Percentiles rank a stretch among this genome's conserved stretches.
Evolutionary conservation across 129 eudicot genomes (phyloP).

Genomic region (Centaurea solstitialis): DNA sequence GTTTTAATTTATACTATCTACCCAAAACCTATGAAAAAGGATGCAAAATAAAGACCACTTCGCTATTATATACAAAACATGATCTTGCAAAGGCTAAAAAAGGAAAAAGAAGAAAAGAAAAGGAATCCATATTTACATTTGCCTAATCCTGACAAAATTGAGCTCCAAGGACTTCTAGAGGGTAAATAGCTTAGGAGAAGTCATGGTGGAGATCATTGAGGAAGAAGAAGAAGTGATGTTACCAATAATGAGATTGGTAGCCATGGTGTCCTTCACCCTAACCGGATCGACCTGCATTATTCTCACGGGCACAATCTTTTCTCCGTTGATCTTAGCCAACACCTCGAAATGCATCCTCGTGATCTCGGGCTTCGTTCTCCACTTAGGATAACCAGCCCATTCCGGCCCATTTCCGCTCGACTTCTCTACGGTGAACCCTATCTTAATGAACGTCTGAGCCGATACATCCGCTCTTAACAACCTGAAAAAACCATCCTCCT

Average conservation of each 20-base stretch:
- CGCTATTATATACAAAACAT: constrained; percentile 14
- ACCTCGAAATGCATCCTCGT: constrained; percentile 95
- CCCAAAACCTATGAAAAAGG: background rate
- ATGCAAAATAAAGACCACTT: constrained; percentile 9
- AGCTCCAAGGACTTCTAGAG: constrained; percentile 2
- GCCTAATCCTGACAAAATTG: constrained; percentile 3
- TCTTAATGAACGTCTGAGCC: constrained; percentile 85
- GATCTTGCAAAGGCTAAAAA: constrained; percentile 23
- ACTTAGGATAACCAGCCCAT: constrained; percentile 46
- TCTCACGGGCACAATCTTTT: constrained; percentile 70
- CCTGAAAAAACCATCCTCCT: constrained; percentile 75
- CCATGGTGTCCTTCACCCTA: constrained; percentile 45
- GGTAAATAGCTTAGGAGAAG: background rate
- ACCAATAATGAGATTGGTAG: constrained; percentile 49
- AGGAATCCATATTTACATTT: constrained; percentile 2
- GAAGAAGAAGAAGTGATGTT: constrained; percentile 24
- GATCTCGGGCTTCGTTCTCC: constrained; percentile 85
- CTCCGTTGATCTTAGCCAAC: constrained; percentile 81
- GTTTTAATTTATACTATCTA: background rate
- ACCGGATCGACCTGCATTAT: constrained; percentile 56
- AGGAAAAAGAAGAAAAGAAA: background rate
- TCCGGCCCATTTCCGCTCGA: constrained; percentile 47
- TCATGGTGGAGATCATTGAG: background rate
- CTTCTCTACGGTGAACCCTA: constrained; percentile 79
- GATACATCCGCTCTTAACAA: constrained; percentile 87